phyloP scores from a whole-genome alignment of 2,329 filamentous ascomycete genomes.

The Arthrobotrys pseudoclavata region DNA sequence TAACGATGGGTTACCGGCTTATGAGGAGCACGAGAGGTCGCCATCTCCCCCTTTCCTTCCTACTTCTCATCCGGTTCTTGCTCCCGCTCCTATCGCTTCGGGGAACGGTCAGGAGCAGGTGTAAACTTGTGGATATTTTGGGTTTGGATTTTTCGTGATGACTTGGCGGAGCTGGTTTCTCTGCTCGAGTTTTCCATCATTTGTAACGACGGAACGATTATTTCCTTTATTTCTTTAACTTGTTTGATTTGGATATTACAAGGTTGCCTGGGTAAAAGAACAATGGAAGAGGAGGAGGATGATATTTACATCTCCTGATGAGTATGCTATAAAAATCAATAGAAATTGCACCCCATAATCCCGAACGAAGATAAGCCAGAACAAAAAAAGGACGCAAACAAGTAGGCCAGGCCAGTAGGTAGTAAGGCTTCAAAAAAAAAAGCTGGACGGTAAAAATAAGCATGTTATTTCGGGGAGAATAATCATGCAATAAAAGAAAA shows the following conservation, averaged over 20 bases:
- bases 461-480: background rate
- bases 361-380: background rate
- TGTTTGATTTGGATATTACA: conserved; percentile 14
- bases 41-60: background rate
- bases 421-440: background rate
- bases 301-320: conserved; percentile 26
- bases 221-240: background rate
- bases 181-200: background rate
- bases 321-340: background rate
- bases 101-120: background rate
- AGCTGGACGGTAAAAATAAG: background rate
- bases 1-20: conserved; percentile 33
- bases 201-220: background rate
- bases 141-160: background rate
- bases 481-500: background rate
- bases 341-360: background rate
- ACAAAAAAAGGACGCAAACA: background rate
- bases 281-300: background rate
- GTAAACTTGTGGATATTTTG: background rate
- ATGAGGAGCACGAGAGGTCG: conserved; percentile 20
- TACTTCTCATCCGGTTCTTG: background rate
- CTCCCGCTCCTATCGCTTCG: background rate
- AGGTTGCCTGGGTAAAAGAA: background rate
- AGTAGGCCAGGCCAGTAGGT: background rate
- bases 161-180: conserved; percentile 13